phyloP scores from a whole-genome alignment of 2,329 filamentous ascomycete genomes.

The Aspergillus sp. region DNA sequence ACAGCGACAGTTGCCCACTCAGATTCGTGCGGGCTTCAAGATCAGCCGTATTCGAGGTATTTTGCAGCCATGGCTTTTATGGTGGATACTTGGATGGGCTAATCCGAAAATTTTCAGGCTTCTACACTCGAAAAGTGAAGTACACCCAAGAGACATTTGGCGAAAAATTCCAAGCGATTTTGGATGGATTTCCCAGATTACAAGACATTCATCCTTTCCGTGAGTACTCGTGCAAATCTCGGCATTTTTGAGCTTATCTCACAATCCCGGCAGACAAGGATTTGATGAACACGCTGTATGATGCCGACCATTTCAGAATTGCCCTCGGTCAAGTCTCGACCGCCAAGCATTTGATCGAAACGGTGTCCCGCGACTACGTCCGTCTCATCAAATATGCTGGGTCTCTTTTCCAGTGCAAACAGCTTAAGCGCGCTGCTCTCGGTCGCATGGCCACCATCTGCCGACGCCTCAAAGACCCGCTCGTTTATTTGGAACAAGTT shows the following conservation, averaged over 20 bases:
- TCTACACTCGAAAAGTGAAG: constrained; percentile 98
- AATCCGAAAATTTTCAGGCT: constrained; percentile 54
- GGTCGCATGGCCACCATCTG: constrained; percentile 98
- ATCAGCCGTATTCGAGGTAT: constrained; percentile 81
- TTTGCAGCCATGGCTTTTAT: constrained; percentile 4
- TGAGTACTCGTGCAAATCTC: constrained; percentile 41
- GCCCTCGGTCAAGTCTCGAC: constrained; percentile 94
- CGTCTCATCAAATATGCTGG: constrained; percentile 95
- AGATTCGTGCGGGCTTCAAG: constrained; percentile 94
- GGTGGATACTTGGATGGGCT: constrained; percentile 16
- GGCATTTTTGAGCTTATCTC: constrained; percentile 13
- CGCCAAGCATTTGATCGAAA: constrained; percentile 94
- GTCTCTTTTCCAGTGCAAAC: constrained; percentile 97
- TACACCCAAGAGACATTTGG: constrained; percentile 96
- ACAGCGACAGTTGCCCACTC: constrained; percentile 87
- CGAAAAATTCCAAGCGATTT: constrained; percentile 86
- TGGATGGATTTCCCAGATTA: constrained; percentile 89
- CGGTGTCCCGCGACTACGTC: constrained; percentile 93
- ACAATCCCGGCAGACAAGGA: constrained; percentile 58
- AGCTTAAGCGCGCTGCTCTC: constrained; percentile 91
- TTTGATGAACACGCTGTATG: constrained; percentile 95
- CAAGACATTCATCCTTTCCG: constrained; percentile 96
- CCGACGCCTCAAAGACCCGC: constrained; percentile 89
- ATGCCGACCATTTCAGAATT: constrained; percentile 96
- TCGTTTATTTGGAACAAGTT: constrained; percentile 94